A percentile compares a stretch with the other conserved stretches of the same genome.
Evolutionary conservation across 352 stramenopile species (phyloP).

Genomic region (Phytophthora sansomeana): DNA sequence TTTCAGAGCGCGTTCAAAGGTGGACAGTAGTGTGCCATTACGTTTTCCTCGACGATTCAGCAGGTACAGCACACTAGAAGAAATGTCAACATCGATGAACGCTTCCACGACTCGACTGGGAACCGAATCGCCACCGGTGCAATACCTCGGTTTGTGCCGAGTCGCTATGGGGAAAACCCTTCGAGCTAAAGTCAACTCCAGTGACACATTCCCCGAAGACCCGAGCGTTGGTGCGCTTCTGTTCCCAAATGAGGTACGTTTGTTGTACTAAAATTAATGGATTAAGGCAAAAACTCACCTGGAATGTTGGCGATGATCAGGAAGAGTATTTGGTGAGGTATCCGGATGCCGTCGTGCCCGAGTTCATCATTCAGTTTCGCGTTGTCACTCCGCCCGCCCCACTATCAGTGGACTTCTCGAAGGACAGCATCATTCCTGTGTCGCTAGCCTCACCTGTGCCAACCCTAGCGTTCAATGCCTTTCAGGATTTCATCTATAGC

Average conservation of each 20-base stretch:
- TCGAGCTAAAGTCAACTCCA: constrained; percentile 23
- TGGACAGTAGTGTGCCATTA: constrained; percentile 20
- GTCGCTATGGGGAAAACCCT: constrained; percentile 68
- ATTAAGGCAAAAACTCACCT: neutral
- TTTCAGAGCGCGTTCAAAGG: constrained; percentile 32
- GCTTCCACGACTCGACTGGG: neutral
- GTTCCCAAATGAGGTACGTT: constrained; percentile 44
- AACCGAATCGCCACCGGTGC: constrained; percentile 12
- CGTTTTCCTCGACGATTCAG: constrained; percentile 73
- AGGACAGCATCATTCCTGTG: constrained; percentile 14
- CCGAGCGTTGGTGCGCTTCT: constrained; percentile 50
- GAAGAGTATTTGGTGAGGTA: constrained; percentile 81
- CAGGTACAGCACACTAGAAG: constrained; percentile 77
- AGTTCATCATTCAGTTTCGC: constrained; percentile 74
- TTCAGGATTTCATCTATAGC: constrained; percentile 38
- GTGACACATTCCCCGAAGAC: constrained; percentile 37
- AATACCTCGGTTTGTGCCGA: constrained; percentile 74
- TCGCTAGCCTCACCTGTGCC: constrained; percentile 3
- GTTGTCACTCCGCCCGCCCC: neutral
- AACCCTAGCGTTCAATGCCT: constrained; percentile 10
- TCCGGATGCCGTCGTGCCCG: constrained; percentile 66
- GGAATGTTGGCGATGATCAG: constrained; percentile 14
- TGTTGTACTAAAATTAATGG: too few species aligned
- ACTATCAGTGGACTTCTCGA: constrained; percentile 6
- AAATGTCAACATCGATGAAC: constrained; percentile 13